These are phyloP conservation scores for Gloeophyllum trabeum DNA, from an alignment of 768 basidiomycete genomes.

Conservation along the genomic window DNA sequence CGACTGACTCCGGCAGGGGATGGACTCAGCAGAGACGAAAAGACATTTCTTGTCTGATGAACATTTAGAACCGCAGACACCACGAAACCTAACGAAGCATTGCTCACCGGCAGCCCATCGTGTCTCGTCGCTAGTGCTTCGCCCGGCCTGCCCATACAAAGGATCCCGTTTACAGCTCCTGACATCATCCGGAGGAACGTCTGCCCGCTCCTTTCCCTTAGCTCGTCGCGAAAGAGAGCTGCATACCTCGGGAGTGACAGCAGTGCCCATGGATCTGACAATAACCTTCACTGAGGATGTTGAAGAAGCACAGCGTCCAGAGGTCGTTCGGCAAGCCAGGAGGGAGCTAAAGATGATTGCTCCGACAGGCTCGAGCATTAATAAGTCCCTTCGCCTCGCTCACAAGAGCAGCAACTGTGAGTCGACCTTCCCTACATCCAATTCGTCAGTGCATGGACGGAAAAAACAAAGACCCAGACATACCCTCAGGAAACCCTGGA, in stretches of 20 bases:
- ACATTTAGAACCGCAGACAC: no score
- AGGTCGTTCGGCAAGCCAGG: conserved; percentile 21
- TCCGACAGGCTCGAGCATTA: conserved; percentile 58
- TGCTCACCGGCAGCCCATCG: no score
- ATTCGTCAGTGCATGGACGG: no score
- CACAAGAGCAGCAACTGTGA: no score
- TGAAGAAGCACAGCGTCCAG: conserved; percentile 15
- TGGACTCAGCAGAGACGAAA: background rate
- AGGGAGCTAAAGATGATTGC: conserved; percentile 38
- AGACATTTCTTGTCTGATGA: background rate
- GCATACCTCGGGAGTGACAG: conserved; percentile 38
- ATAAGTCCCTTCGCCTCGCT: conserved; percentile 9
- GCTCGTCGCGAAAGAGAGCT: conserved; percentile 37
- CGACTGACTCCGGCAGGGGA: background rate
- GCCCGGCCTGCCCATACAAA: no score
- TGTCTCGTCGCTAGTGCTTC: no score
- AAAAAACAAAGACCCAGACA: no score
- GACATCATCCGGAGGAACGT: no score
- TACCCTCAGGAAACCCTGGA: no score
- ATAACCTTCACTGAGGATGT: conserved; percentile 18
- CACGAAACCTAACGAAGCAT: no score
- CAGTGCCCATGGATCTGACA: conserved; percentile 17
- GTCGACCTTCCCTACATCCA: no score
- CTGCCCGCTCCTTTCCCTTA: conserved; percentile 43
- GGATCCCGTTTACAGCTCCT: no score